These are phyloP conservation scores for Drosera spatulata DNA, from an alignment of 179 eudicot species.

Conservation along the genomic window DNA sequence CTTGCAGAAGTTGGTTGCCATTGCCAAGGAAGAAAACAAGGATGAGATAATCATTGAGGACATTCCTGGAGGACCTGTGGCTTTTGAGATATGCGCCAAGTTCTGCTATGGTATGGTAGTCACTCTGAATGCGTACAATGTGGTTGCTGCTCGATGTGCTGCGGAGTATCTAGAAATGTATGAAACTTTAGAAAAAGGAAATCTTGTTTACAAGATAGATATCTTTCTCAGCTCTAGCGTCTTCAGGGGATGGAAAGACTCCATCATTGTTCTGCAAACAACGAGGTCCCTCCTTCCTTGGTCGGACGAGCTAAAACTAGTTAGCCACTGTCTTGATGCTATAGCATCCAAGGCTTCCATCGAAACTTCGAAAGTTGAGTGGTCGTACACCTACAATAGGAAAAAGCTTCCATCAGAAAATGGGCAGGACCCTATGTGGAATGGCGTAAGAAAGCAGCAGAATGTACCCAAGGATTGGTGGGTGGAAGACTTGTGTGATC, in stretches of 20 bases:
- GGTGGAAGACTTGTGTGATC: constrained; percentile 93
- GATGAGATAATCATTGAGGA: constrained; percentile 59
- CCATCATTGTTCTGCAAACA: constrained; percentile 72
- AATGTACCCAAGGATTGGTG: constrained; percentile 93
- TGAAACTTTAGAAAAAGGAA: constrained; percentile 81
- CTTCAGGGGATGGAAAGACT: constrained; percentile 94
- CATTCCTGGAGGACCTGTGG: constrained; percentile 77
- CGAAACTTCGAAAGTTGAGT: constrained; percentile 69
- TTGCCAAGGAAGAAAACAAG: constrained; percentile 34
- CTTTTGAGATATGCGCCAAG: constrained; percentile 88
- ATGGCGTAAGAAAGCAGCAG: constrained; percentile 38
- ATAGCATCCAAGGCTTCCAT: constrained; percentile 74
- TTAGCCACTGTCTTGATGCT: constrained; percentile 53
- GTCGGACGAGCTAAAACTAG: constrained; percentile 69
- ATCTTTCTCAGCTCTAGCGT: constrained; percentile 70
- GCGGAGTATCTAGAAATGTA: constrained; percentile 92
- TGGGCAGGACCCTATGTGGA: constrained; percentile 41
- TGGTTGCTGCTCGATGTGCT: constrained; percentile 68
- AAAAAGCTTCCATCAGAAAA: constrained; percentile 62
- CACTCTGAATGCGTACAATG: constrained; percentile 85
- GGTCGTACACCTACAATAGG: constrained; percentile 87
- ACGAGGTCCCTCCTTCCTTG: constrained; percentile 53
- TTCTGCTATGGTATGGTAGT: constrained; percentile 90
- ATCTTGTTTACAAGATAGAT: constrained; percentile 73
- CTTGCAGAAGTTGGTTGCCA: constrained; percentile 59